These are phyloP conservation scores for Beauveria medogensis DNA, from an alignment of 2,329 filamentous ascomycete genomes.

Conservation along the genomic window DNA sequence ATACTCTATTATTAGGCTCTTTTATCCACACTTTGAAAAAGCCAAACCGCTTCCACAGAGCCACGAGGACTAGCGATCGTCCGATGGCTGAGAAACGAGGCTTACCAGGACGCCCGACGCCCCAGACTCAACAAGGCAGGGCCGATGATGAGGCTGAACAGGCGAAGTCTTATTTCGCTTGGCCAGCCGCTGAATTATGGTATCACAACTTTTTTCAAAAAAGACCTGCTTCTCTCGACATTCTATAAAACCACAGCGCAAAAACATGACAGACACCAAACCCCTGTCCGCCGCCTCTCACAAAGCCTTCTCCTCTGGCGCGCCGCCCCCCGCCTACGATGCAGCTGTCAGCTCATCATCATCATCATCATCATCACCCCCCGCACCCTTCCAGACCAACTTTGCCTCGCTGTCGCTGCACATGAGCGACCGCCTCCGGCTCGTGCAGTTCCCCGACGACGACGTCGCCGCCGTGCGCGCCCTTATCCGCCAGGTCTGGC, in stretches of 20 bases:
- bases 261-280: conserved; percentile 1
- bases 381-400: neutral
- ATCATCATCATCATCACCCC: neutral
- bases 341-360: neutral
- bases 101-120: neutral
- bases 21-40: too few species aligned
- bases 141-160: too few species aligned
- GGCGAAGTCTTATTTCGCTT: neutral
- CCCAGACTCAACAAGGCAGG: too few species aligned
- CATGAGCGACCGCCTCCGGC: conserved; percentile 4
- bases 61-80: too few species aligned
- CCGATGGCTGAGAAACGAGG: neutral
- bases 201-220: neutral
- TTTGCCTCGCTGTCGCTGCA: conserved; percentile 11
- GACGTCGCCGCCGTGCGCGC: neutral
- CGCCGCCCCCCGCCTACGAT: conserved; percentile 3
- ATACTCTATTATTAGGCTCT: too few species aligned
- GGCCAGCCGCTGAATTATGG: neutral
- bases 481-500: neutral
- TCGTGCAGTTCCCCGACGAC: conserved; percentile 2
- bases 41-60: too few species aligned
- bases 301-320: neutral
- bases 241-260: neutral
- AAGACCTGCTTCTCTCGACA: neutral
- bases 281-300: neutral